Percentiles rank a stretch among this genome's conserved stretches.
These are phyloP conservation scores for Candida bentonensis DNA, from an alignment of 805 yeast species.

Conservation along the genomic window DNA sequence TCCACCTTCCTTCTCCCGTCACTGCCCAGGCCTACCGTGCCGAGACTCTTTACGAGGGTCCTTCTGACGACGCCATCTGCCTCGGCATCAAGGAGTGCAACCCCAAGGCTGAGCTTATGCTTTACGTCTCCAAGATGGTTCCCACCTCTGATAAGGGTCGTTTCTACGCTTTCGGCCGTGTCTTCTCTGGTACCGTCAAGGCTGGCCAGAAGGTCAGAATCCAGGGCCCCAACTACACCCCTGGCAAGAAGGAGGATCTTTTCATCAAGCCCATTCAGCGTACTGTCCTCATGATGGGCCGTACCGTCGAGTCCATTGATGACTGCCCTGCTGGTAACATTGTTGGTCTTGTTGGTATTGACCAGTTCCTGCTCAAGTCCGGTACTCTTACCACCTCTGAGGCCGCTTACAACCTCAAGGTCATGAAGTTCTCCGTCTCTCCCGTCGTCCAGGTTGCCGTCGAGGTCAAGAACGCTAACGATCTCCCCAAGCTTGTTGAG, in stretches of 20 bases:
- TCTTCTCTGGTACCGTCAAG: slow-evolving; percentile 97
- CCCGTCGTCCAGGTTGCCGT: slow-evolving; percentile 99
- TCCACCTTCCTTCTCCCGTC: slow-evolving; percentile 98
- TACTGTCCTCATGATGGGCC: slow-evolving; percentile 99
- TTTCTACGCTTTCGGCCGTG: slow-evolving; percentile 99
- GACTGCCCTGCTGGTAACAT: slow-evolving; percentile 99
- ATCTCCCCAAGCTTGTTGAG: slow-evolving; percentile 97
- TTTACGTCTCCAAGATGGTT: slow-evolving; percentile 99
- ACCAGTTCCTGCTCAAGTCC: slow-evolving; percentile 97
- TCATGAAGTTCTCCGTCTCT: slow-evolving; percentile 98
- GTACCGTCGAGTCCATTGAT: slow-evolving; percentile 93
- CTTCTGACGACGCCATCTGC: slow-evolving; percentile 74
- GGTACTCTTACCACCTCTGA: slow-evolving; percentile 98
- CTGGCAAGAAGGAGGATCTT: slow-evolving; percentile 96
- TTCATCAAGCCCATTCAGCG: slow-evolving; percentile 97
- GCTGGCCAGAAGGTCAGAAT: slow-evolving; percentile 99
- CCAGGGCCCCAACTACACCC: slow-evolving; percentile 99
- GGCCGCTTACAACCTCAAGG: slow-evolving; percentile 98
- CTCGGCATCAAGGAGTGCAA: slow-evolving; percentile 95
- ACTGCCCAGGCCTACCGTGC: slow-evolving; percentile 99
- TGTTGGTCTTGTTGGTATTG: slow-evolving; percentile 99
- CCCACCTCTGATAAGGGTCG: slow-evolving; percentile 99
- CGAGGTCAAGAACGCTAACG: slow-evolving; percentile 98
- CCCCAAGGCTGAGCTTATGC: slow-evolving; percentile 95
- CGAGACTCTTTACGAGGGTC: slow-evolving; percentile 98